Evolutionary conservation across 2,329 filamentous ascomycete species (phyloP).

Genomic region (Aspergillus amoenus): DNA sequence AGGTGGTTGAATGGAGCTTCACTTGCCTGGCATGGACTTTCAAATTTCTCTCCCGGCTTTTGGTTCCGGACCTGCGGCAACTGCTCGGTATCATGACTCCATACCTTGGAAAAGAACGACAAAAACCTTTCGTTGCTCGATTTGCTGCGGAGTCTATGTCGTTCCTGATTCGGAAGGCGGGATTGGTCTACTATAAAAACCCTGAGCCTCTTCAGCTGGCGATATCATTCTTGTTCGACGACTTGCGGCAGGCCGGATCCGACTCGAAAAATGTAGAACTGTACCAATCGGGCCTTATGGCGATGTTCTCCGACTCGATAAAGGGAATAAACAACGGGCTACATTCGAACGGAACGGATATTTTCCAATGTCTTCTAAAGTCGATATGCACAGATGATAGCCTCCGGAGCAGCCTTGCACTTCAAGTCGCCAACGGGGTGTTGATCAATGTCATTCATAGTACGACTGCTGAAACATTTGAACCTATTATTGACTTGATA

Average conservation of each 20-base stretch:
- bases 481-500: slow-evolving; percentile 64
- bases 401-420: slow-evolving; percentile 34
- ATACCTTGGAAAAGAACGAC: slow-evolving; percentile 76
- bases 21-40: slow-evolving; percentile 91
- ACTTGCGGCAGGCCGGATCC: slow-evolving; percentile 51
- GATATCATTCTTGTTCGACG: slow-evolving; percentile 69
- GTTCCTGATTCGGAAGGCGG: slow-evolving; percentile 88
- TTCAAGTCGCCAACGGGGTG: slow-evolving; percentile 71
- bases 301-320: slow-evolving; percentile 80
- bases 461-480: slow-evolving; percentile 71
- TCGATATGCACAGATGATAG: slow-evolving; percentile 30
- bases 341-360: slow-evolving; percentile 57
- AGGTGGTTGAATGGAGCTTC: slow-evolving; percentile 98
- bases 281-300: slow-evolving; percentile 88
- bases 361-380: slow-evolving; percentile 53
- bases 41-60: slow-evolving; percentile 87
- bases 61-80: slow-evolving; percentile 81
- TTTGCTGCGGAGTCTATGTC: slow-evolving; percentile 95
- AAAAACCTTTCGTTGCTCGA: slow-evolving; percentile 82
- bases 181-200: slow-evolving; percentile 72
- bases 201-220: slow-evolving; percentile 66
- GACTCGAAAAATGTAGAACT: slow-evolving; percentile 46
- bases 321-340: slow-evolving; percentile 60
- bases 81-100: slow-evolving; percentile 81
- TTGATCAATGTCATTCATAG: slow-evolving; percentile 82